Base-by-base conservation (phyloP, 139 green algal species). In the Zygnema circumcarinatum region DNA sequence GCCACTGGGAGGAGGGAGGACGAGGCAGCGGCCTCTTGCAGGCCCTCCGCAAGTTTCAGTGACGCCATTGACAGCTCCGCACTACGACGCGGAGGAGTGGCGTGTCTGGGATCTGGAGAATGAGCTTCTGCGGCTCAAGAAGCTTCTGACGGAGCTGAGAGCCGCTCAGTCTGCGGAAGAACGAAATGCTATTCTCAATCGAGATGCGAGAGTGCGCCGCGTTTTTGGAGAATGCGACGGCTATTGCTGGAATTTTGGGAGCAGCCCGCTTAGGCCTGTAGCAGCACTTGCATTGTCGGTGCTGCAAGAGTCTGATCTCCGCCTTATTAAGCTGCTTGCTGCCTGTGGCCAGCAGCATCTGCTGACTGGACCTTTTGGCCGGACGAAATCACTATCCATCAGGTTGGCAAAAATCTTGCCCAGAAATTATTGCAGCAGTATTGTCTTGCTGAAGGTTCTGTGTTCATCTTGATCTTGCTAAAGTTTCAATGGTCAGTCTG, bases 361-460 rank as follows among this genome's bases (percentile, higher is more conserved):
- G 41, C 67, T 90, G 41, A 68, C 76, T 33, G 67, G n/a, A n/a
- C n/a, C n/a, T n/a, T n/a, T n/a, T n/a, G n/a, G 74, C 94, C 94
- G 0, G 93, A 94, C 38, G 93, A 90, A 47, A 90, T 85, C 2
- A 90, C 89, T 52, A 92, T 99, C 69, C 89, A 92, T 79, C 85
- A 90, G 83, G 83, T 88, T 52, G 33, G 76, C n/a, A n/a, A n/a
- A n/a, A n/a, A n/a, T n/a, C n/a, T n/a, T n/a, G n/a, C n/a, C n/a
- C n/a, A n/a, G n/a, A n/a, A n/a, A n/a, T n/a, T 79, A n/a, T n/a
- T n/a, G n/a, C n/a, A n/a, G n/a, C n/a, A n/a, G n/a, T n/a, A n/a
- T n/a, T n/a, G n/a, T n/a, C n/a, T n/a, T n/a, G n/a, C n/a, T n/a
- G n/a, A n/a, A n/a, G n/a, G n/a, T n/a, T n/a, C n/a, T n/a, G n/a